Evolutionary conservation across 2,329 filamentous ascomycete genomes (phyloP), one percentile per base, ranked within the genome.

Genomic region (Myriosclerotinia duriaeana): DNA sequence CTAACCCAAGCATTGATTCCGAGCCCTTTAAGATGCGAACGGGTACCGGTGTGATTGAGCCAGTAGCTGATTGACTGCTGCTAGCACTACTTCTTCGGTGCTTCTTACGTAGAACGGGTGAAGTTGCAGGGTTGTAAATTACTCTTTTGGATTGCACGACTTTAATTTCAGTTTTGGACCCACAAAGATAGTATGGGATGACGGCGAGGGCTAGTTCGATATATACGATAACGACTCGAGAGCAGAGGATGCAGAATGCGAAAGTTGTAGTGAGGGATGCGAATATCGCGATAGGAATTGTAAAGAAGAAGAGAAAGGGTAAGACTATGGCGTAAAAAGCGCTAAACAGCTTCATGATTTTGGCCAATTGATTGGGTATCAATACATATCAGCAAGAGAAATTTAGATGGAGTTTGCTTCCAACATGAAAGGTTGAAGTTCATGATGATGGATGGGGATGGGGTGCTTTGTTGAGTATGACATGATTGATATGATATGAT

Each of bases 201-300:
- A 89, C 79, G 9, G 84, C 85, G 26, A 86, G 76, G 53, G 80
- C 83, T 62, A 90, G 80, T 72, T 90, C 87, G 68, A 89, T 77
- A 73, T 89, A 90, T 66, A 89, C 83, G 62, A 89, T 74, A 55
- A 84, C 78, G 34, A 88, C 83, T 34, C 87, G 83, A 69, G 88
- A 77, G 73, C 85, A 81, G 59, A 91, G 82, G 46, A 89, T 80
- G 48, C 83, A 80, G 70, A 88, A 84, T 50, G 88, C 86, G 58
- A 89, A 71, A 5, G 81, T 82, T 65, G 87, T 87, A 42, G 88
- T 90, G 69, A 89, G 78, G 69, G 82, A 83, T 63, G 88, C 88
- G 65, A 87, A 83, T 60, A 89, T 74, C 71, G 85, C 82, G 64
- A 90, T 81, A 11, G 88, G 88, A 15, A 89, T 78, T 30, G 87